phyloP scores from a whole-genome alignment of 73 alveolate species.

The Paramecium sonneborni region DNA sequence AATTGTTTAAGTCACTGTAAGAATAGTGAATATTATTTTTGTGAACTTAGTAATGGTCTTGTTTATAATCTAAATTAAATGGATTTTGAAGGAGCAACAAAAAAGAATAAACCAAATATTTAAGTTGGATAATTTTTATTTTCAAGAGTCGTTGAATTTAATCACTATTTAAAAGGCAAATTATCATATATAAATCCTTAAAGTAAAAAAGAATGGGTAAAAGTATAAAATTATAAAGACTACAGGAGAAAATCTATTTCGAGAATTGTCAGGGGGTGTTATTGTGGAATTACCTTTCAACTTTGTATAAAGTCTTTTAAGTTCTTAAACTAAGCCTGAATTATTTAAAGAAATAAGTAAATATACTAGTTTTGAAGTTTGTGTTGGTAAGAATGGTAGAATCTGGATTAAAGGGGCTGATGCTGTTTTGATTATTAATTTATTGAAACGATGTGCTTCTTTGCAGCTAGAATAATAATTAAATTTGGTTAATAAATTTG shows the following conservation, averaged over 20 bases:
- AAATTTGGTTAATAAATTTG: neutral
- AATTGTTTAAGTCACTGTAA: neutral
- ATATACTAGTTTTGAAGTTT: slow-evolving; percentile 43
- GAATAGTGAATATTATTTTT: slow-evolving; percentile 47
- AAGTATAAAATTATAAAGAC: neutral
- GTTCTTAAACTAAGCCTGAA: neutral
- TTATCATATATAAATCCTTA: slow-evolving; percentile 64
- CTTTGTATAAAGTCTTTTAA: neutral
- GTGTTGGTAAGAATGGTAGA: slow-evolving; percentile 59
- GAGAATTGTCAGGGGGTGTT: slow-evolving; percentile 59
- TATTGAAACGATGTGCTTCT: neutral
- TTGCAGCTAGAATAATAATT: neutral
- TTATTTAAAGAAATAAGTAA: slow-evolving; percentile 50
- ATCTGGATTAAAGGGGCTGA: slow-evolving; percentile 61
- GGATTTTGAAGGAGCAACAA: slow-evolving; percentile 78
- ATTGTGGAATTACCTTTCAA: slow-evolving; percentile 47
- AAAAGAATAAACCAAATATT: slow-evolving; percentile 69
- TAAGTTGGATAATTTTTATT: slow-evolving; percentile 58
- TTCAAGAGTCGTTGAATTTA: slow-evolving; percentile 65
- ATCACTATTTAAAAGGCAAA: slow-evolving; percentile 34
- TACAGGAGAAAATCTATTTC: slow-evolving; percentile 64
- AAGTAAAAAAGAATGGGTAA: slow-evolving; percentile 70
- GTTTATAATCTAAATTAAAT: slow-evolving; percentile 31
- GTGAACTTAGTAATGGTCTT: slow-evolving; percentile 22
- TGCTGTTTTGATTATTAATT: slow-evolving; percentile 12